These are phyloP conservation scores for Trichoderma arundinaceum DNA, from an alignment of 2,329 filamentous ascomycete species.

Conservation along the genomic window DNA sequence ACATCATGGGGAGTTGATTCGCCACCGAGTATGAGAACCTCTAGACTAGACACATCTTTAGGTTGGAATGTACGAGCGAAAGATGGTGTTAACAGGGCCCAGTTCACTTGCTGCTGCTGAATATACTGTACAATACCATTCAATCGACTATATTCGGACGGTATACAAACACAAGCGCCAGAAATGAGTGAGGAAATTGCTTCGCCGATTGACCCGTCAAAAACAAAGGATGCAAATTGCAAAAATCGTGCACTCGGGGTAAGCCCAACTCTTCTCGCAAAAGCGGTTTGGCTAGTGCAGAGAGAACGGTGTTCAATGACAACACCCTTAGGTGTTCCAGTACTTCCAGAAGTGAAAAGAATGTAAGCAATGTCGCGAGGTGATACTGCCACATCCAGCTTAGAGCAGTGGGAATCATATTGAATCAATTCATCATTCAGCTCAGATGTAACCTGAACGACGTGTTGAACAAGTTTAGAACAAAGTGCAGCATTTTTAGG, in stretches of 20 bases:
- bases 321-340: slow-evolving; percentile 35
- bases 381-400: not conserved
- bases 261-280: not conserved
- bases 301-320: slow-evolving; percentile 34
- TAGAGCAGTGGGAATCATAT: rapidly evolving
- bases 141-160: not conserved
- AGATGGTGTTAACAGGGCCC: not conserved
- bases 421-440: not conserved
- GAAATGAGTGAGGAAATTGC: not conserved
- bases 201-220: not conserved
- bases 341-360: slow-evolving; percentile 33
- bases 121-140: not conserved
- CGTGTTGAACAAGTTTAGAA: not conserved
- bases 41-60: slow-evolving; percentile 2
- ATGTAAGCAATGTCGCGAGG: slow-evolving; percentile 34
- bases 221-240: not conserved
- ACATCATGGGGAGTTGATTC: slow-evolving; percentile 25
- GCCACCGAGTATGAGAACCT: slow-evolving; percentile 27
- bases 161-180: not conserved
- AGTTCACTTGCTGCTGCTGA: not conserved
- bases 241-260: not conserved
- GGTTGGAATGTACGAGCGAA: slow-evolving; percentile 12
- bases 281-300: slow-evolving; percentile 13
- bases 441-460: not conserved
- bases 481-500: not conserved